Evolutionary conservation across 2,329 filamentous ascomycete genomes (phyloP).

Genomic region (Cladosporium sp.): DNA sequence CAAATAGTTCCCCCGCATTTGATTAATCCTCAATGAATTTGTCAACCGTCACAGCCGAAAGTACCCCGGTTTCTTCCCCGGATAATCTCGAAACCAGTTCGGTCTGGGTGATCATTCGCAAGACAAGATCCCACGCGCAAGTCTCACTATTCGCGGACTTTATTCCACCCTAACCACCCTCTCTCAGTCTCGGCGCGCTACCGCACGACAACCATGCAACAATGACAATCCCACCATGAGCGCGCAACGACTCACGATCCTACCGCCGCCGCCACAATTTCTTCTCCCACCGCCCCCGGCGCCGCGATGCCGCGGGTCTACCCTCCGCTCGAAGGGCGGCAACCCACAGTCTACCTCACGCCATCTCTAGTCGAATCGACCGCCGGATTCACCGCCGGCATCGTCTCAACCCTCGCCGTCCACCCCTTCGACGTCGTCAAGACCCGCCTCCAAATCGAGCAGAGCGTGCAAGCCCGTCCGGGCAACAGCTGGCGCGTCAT

Average conservation of each 20-base stretch:
- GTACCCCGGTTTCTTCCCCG: no score
- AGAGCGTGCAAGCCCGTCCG: conserved; percentile 18
- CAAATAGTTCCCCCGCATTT: no score
- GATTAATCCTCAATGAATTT: no score
- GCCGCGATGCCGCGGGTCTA: conserved; percentile 45
- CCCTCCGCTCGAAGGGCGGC: conserved; percentile 42
- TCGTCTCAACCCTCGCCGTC: conserved; percentile 77
- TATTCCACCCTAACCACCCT: no score
- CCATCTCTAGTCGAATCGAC: conserved; percentile 79
- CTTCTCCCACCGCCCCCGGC: conserved; percentile 7
- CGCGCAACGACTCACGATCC: neutral
- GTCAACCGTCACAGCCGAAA: no score
- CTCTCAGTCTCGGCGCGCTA: no score
- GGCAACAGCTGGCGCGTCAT: conserved; percentile 26
- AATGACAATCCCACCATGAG: conserved; percentile 1
- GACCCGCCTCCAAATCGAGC: conserved; percentile 71
- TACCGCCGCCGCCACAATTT: conserved; percentile 1
- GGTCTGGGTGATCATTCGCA: no score
- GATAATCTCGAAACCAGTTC: no score
- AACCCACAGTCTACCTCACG: conserved; percentile 54
- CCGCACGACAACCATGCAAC: neutral
- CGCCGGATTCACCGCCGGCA: conserved; percentile 84
- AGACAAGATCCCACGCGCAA: no score
- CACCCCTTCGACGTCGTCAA: conserved; percentile 96
- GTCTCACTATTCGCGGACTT: no score